Evolutionary conservation across 202 grass and related monocot genomes (phyloP), one percentile per base, ranked within the genome.

Genomic region (Elaeis oleifera): DNA sequence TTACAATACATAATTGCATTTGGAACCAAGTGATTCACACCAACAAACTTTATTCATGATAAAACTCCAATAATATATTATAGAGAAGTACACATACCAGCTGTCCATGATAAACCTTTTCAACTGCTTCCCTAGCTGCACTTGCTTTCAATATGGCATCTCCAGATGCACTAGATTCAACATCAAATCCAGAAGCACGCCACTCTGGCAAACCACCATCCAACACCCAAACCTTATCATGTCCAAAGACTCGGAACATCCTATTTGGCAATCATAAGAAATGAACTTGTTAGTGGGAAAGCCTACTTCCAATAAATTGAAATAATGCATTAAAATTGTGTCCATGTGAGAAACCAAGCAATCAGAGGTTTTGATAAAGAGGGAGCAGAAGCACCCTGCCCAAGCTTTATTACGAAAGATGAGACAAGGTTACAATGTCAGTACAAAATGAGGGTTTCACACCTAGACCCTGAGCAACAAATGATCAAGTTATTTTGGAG

Each of bases 201-300:
- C 91, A 96, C 15, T 89, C 76, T n/a, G 87, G 84, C 55, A 96
- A 80, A 54, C 91, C 91, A 72, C 91, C 91, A 88, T 96, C 76
- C 69, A 97, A 72, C 25, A 97, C 92, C 88, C 92, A 97, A 75
- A 97, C 69, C 71, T 81, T 97, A n/a, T 91, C 71, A 65, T 97
- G 92, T 51, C 92, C 92, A 79, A 91, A 97, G 49, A 80, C 84
- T 71, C 88, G 82, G 79, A 97, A 89, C 92, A 91, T 97, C 88
- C 92, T 97, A 69, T 72, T 44, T 13, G 6, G 9, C 36, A 44
- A 13, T 44, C 36, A 44, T 44, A 86, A 23, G 63, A 63, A 63
- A 60, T 49, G 71, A 74, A 39, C 13, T 22, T 32, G 24, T 48
- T 65, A 44, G 36, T 2, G 36, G 36, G 6, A 44, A 31, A 44